Evolutionary conservation across 1,284 basidiomycete species (phyloP), one percentile per base, ranked within the genome.

Genomic region (Crepidotus sp.): DNA sequence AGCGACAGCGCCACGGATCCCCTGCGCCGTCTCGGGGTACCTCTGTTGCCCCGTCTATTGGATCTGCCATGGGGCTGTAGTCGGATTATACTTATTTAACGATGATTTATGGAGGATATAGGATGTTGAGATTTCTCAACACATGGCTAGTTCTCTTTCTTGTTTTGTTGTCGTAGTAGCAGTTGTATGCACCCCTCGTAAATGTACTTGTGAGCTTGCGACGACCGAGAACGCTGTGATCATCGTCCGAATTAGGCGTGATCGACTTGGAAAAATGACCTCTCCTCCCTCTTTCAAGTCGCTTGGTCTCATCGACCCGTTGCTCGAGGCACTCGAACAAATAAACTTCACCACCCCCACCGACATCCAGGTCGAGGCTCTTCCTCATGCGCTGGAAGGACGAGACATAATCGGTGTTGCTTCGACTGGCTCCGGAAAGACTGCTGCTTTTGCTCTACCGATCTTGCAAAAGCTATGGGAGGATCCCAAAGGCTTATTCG

Each of bases 401-500:
- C 77, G 85, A 57, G 96, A 99, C 66, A 91, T 99, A 53, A 98
- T 99, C 50, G 96, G 96, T 18, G 86, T 98, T 14, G 96, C 96
- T 17, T 87, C 92, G 57, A 99, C 96, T 21, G 96, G 96, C 36
- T 94, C 89, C 13, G 96, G 96, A 54, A 98, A 98, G 69, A 98
- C 96, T 1, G 96, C 94, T 8, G 96, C 96, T 3, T 98, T 98
- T 66, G 89, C 89, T 14, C 70, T 98, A 4, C 96, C 96, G 4
- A 95, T 99, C 49, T 71, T 99, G 27, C 95, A 99, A 66, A 91
- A 90, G 52, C 68, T 98, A 58, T 98, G 93, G 93, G 89, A 98
- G 49, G 84, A 96, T 41, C 96, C 96, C 18, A 84, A 85, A 58
- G 89, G 92, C 17, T 77, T 96, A 41, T 99, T 93, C 61, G 91